Evolutionary conservation across 169 alveolate species (phyloP).

Genomic region (Cyclospora cayetanensis): DNA sequence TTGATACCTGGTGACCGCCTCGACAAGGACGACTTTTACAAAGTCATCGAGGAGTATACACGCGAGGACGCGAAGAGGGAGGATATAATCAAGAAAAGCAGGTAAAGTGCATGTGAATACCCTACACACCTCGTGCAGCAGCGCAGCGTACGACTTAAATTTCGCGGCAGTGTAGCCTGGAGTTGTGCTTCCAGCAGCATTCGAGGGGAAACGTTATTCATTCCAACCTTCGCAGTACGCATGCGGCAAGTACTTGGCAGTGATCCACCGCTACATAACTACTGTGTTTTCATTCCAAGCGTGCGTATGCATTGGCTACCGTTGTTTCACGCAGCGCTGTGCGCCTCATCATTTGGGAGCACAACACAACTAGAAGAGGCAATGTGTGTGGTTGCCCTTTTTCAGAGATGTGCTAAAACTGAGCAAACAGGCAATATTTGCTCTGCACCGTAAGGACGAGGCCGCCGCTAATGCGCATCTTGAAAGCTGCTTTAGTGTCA

Average conservation of each 20-base stretch:
- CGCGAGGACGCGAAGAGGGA: constrained; percentile 12
- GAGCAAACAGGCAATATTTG: constrained; percentile 35
- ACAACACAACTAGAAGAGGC: not conserved
- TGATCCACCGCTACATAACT: not conserved
- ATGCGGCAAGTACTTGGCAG: not conserved
- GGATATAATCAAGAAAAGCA: not conserved
- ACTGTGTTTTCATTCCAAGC: too few species aligned
- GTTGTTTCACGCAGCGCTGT: not conserved
- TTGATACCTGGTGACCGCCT: not conserved
- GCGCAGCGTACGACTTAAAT: not conserved
- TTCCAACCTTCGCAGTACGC: not conserved
- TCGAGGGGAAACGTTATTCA: not conserved
- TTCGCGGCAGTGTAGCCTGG: not conserved
- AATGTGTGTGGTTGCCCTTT: not conserved
- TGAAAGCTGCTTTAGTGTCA: not conserved
- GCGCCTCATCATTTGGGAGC: not conserved
- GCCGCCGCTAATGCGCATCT: not conserved
- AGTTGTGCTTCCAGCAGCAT: not conserved
- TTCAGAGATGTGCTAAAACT: constrained; percentile 23
- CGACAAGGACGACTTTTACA: not conserved
- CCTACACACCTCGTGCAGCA: not conserved
- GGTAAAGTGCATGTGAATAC: too few species aligned
- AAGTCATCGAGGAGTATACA: not conserved
- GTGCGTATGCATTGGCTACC: too few species aligned
- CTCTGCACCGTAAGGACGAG: constrained; percentile 30